A percentile compares a stretch with the other conserved stretches of the same genome.
These are phyloP conservation scores for Biscogniauxia marginata DNA, from an alignment of 2,329 filamentous ascomycete genomes.

Conservation along the genomic window DNA sequence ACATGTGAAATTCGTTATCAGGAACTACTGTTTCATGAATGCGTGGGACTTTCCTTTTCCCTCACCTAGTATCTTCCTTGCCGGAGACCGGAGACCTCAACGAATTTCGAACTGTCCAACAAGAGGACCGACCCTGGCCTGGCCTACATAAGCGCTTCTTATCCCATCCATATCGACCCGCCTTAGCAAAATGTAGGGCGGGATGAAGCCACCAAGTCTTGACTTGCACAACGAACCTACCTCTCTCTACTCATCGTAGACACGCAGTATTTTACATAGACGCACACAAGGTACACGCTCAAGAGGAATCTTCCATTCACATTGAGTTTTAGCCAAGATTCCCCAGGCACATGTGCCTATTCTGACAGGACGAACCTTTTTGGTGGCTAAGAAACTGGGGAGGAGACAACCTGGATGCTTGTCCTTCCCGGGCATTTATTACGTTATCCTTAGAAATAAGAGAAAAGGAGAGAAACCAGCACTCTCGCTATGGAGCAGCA, in stretches of 20 bases:
- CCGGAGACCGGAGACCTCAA: no score
- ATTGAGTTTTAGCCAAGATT: not conserved
- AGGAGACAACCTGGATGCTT: not conserved
- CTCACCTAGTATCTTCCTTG: no score
- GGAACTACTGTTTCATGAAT: not conserved
- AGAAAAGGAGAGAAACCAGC: not conserved
- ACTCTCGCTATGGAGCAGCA: slow-evolving; percentile 25
- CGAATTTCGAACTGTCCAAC: not conserved
- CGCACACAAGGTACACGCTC: not conserved
- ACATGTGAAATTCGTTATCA: not conserved
- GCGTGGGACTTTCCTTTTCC: no score
- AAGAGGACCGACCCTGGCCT: no score
- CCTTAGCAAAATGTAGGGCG: no score
- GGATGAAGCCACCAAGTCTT: no score
- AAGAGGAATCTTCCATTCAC: not conserved
- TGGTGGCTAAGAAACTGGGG: no score
- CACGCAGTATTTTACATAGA: no score
- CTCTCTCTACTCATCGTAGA: no score
- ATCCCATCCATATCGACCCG: no score
- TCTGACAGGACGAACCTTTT: not conserved
- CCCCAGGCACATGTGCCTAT: not conserved
- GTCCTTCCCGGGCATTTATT: not conserved
- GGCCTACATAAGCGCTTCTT: no score
- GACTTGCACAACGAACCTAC: no score
- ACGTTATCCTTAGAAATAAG: not conserved